Conservation (phyloP, 192 early-diverging fungal species). For the Backusella liffmaniae region DNA sequence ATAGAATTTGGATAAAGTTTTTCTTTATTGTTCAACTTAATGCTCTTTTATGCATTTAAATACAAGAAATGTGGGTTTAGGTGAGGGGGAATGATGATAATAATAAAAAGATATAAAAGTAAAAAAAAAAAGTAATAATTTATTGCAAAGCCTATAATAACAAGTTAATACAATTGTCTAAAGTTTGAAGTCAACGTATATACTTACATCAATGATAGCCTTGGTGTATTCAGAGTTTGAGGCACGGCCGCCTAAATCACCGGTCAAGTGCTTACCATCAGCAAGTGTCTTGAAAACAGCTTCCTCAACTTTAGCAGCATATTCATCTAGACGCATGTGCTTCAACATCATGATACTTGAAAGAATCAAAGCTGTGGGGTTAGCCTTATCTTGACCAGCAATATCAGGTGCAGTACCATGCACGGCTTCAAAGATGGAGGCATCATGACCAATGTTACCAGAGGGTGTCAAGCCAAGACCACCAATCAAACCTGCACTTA, state of each 20-base stretch:
- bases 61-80: background rate
- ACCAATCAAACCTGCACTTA: conserved; percentile 96
- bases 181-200: background rate
- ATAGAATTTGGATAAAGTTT: too few relatives aligned
- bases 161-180: background rate
- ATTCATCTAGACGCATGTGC: conserved; percentile 82
- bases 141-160: background rate
- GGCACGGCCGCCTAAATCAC: conserved; percentile 84
- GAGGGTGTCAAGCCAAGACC: conserved; percentile 95
- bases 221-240: conserved; percentile 84
- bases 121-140: background rate
- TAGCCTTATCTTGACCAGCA: conserved; percentile 81
- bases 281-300: conserved; percentile 92
- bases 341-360: conserved; percentile 97
- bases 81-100: background rate
- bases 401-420: conserved; percentile 97
- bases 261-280: conserved; percentile 83
- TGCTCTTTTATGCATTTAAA: conserved; percentile 2
- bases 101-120: background rate
- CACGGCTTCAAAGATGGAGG: conserved; percentile 94
- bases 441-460: conserved; percentile 97
- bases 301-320: conserved; percentile 82
- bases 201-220: conserved; percentile 63
- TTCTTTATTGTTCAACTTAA: background rate
- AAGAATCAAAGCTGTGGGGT: conserved; percentile 91